Base-by-base conservation (phyloP, 164 flowering plant genomes). In the Vitis amurensis region DNA sequence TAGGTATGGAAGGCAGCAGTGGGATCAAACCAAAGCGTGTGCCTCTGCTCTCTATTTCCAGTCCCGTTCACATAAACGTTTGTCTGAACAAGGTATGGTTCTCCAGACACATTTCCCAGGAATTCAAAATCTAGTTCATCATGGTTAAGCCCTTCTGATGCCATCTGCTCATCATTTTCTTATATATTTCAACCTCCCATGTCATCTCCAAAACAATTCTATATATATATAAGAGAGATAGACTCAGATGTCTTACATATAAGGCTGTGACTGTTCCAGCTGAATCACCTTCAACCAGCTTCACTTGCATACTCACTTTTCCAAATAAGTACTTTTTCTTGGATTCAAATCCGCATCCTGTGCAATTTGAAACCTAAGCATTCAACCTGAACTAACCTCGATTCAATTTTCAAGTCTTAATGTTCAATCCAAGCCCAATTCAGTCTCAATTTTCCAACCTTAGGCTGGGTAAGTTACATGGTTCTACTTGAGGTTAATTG, bases 61-160 rank as follows among this genome's bases (percentile, higher is more conserved):
- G 73, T 64, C 57, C 85, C 87, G 30, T 84, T 84, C 27, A 74
- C 67, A 70, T 77, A 81, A 9, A 84, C 61, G n/a, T 81, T 84
- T 23, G 87, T 81, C 61, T 84, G 87, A 23, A 84, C 82, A 0
- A 84, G 76, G 70, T 84, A 84, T 4, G 87, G 83, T 17, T 84
- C 80, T 14, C 87, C 87, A 9, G 82, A 65, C 2, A 58, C 64
- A 37, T 84, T 84, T 1, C 85, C 85, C 12, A 81, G 76, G 71
- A 84, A 79, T 72, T 84, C 87, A 23, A 84, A 81, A 53, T 84
- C 87, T 8, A 84, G 64, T 59, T 84, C 85, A 59, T 79, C 77
- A 30, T 81, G 87, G 47, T 72, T 61, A 13, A 69, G 31, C 16
- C 85, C 85, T 4, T 81, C 83, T 27, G 87, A 81, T 16, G 85